Evolutionary conservation across 2,329 filamentous ascomycete genomes (phyloP).

Genomic region (Calonectria ilicicola): DNA sequence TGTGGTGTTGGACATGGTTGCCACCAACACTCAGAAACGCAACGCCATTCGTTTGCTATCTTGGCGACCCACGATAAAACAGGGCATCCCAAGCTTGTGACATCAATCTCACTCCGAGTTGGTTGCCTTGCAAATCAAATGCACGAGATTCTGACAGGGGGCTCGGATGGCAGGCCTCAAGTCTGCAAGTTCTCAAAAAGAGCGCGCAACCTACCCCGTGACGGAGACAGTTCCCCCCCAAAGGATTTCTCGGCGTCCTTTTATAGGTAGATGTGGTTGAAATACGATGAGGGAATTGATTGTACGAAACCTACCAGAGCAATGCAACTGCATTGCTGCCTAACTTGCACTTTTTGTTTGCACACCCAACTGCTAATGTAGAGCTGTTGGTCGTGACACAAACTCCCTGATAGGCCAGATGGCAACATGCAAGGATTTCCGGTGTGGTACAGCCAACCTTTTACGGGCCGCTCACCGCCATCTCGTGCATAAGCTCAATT

Average conservation of each 20-base stretch:
- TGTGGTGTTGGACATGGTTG: no score
- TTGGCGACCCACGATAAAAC: background rate
- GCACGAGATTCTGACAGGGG: background rate
- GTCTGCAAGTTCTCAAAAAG: background rate
- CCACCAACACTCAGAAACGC: no score
- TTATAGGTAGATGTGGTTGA: background rate
- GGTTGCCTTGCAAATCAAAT: background rate
- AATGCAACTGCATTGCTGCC: background rate
- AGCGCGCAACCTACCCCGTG: background rate
- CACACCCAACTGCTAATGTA: background rate
- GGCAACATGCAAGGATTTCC: background rate
- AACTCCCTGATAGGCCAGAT: background rate
- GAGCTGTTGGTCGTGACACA: background rate
- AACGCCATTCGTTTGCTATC: no score
- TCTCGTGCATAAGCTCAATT: background rate
- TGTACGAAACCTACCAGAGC: background rate
- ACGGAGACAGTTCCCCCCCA: background rate
- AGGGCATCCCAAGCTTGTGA: background rate
- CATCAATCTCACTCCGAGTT: background rate
- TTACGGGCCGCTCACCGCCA: background rate
- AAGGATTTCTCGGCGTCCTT: background rate
- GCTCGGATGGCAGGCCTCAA: background rate
- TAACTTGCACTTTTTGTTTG: background rate
- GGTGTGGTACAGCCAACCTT: background rate
- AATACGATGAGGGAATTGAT: background rate